These are phyloP conservation scores for Pyrrhoderma lamaoense DNA, from an alignment of 1,284 basidiomycete genomes.

Conservation along the genomic window DNA sequence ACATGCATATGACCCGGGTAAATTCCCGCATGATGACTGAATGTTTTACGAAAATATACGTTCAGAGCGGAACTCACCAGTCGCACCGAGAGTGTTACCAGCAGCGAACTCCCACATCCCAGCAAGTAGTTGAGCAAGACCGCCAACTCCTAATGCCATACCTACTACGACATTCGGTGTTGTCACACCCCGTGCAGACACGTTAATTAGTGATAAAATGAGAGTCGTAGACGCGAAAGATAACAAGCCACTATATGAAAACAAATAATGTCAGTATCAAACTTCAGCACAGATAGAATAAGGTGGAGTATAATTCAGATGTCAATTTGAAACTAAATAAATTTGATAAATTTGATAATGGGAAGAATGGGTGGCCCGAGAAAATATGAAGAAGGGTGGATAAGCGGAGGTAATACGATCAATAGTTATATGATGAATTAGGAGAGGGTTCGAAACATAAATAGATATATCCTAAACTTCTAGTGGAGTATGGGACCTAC, in stretches of 20 bases:
- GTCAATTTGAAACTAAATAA: not conserved
- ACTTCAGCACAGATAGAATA: not conserved
- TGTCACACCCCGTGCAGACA: constrained; percentile 41
- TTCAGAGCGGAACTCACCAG: constrained; percentile 39
- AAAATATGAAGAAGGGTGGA: not conserved
- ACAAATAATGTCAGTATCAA: not conserved
- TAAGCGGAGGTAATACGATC: too few relatives aligned
- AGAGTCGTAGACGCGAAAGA: constrained; percentile 70
- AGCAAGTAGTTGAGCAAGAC: constrained; percentile 69
- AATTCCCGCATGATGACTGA: too few relatives aligned
- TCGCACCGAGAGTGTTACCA: constrained; percentile 64
- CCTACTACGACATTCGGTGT: constrained; percentile 74
- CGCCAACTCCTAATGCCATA: constrained; percentile 79
- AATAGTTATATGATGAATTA: too few relatives aligned
- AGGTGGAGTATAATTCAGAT: not conserved
- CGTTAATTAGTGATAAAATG: constrained; percentile 63
- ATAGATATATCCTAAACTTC: not conserved
- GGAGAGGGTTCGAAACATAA: not conserved
- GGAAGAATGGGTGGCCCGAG: not conserved
- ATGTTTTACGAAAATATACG: too few relatives aligned
- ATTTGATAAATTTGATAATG: not conserved
- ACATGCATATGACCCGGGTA: too few relatives aligned
- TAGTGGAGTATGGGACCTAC: constrained; percentile 28
- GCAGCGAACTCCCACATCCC: constrained; percentile 80
- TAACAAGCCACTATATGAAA: constrained; percentile 47